Conservation (phyloP, 371 early-diverging fungal species). For the Mucor ambiguus region DNA sequence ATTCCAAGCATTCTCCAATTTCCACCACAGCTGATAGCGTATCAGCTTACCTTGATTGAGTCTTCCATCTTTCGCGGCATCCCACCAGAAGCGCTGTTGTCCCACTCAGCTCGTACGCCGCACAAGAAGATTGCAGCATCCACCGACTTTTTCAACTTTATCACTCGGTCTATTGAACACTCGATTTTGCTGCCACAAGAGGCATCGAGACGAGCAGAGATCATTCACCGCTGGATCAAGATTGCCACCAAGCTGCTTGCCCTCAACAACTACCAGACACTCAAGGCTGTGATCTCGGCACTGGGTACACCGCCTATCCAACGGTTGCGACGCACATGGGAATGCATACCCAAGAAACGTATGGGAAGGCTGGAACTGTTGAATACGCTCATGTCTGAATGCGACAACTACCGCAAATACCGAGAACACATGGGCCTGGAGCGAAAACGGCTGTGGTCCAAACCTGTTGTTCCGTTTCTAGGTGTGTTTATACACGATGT, state of each 20-base stretch:
- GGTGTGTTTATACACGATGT: conserved; percentile 78
- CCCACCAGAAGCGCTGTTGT: conserved; percentile 55
- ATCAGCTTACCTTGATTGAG: conserved; percentile 71
- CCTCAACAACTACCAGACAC: conserved; percentile 68
- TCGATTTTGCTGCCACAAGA: conserved; percentile 63
- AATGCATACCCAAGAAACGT: conserved; percentile 67
- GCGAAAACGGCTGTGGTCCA: conserved; percentile 14
- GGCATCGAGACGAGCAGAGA: conserved; percentile 57
- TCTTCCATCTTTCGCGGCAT: conserved; percentile 66
- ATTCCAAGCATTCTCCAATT: conserved; percentile 60
- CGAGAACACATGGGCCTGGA: conserved; percentile 50
- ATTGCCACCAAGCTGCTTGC: conserved; percentile 58
- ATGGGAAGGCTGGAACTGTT: conserved; percentile 53
- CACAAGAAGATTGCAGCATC: conserved; percentile 64
- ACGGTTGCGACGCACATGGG: conserved; percentile 73
- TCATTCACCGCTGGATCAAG: conserved; percentile 70
- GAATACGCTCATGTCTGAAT: conserved; percentile 61
- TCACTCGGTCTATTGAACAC: conserved; percentile 71
- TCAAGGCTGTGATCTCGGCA: conserved; percentile 69
- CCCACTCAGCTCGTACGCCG: conserved; percentile 66
- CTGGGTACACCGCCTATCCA: conserved; percentile 71
- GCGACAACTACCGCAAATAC: conserved; percentile 67
- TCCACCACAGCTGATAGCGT: conserved; percentile 65
- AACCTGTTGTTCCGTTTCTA: conserved; percentile 72
- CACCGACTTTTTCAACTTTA: conserved; percentile 79